phyloP scores from a whole-genome alignment of 495 filamentous ascomycete species.

The Amniculicola lignicola region DNA sequence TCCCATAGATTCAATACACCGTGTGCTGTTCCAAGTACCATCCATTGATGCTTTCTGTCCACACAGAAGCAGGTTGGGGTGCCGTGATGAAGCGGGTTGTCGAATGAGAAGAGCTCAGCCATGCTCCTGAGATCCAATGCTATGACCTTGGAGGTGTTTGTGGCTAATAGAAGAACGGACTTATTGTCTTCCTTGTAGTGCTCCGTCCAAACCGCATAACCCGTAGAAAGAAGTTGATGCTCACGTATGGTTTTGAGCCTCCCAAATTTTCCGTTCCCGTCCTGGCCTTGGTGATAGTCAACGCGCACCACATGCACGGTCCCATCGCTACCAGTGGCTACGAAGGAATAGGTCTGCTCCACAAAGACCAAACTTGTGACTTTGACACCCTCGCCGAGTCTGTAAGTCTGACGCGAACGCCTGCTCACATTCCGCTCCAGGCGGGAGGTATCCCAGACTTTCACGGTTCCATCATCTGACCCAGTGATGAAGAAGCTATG shows the following conservation, averaged over 20 bases:
- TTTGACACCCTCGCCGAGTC: constrained; percentile 63
- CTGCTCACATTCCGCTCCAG: constrained; percentile 87
- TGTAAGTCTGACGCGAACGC: constrained; percentile 82
- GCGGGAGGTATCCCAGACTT: constrained; percentile 87
- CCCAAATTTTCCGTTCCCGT: constrained; percentile 58
- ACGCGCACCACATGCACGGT: constrained; percentile 86
- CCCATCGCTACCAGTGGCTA: constrained; percentile 86
- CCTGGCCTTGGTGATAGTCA: constrained; percentile 53
- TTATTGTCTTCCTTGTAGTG: constrained; percentile 79
- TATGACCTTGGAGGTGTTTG: constrained; percentile 75
- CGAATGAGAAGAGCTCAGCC: constrained; percentile 71
- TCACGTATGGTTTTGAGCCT: constrained; percentile 72
- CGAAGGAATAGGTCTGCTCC: constrained; percentile 89
- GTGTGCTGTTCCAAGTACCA: constrained; percentile 87
- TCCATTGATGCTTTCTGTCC: constrained; percentile 80
- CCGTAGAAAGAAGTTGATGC: constrained; percentile 69
- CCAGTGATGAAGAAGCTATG: constrained; percentile 93
- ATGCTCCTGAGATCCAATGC: constrained; percentile 88
- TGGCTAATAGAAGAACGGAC: constrained; percentile 81
- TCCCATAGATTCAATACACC: constrained; percentile 96
- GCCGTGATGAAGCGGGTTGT: constrained; percentile 91
- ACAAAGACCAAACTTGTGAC: constrained; percentile 84
- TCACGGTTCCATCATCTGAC: constrained; percentile 87
- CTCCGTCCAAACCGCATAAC: constrained; percentile 87
- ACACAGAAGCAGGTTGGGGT: constrained; percentile 90